Conservation (phyloP, 2,329 filamentous ascomycete genomes). For the Venturia carpophila region DNA sequence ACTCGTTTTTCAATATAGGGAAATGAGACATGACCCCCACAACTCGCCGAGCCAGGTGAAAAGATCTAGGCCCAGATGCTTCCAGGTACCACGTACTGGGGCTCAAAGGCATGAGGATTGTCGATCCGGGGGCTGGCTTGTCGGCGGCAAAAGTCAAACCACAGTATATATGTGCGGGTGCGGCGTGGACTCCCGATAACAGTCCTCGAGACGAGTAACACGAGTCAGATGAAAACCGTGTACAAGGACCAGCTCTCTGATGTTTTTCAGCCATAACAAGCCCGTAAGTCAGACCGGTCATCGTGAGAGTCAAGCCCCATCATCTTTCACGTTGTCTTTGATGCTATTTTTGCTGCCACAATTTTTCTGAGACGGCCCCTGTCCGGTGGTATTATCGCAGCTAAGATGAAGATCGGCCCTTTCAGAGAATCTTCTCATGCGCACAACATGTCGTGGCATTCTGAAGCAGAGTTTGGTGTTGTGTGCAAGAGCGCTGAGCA, state of each 20-base stretch:
- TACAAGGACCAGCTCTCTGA: background rate
- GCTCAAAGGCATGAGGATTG: background rate
- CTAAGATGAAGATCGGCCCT: too few relatives aligned
- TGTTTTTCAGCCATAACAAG: background rate
- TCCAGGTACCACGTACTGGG: background rate
- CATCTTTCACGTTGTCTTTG: background rate
- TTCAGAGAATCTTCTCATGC: background rate
- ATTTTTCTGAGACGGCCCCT: background rate
- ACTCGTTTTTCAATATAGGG: background rate
- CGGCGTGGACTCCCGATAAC: background rate
- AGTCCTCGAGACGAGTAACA: background rate
- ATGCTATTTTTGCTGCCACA: background rate
- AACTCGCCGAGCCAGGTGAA: background rate
- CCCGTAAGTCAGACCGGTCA: background rate
- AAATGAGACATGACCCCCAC: background rate
- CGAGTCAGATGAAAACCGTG: constrained; percentile 1
- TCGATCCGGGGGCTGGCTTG: background rate
- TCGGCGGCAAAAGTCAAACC: constrained; percentile 1
- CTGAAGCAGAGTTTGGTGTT: background rate
- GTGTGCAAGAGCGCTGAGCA: background rate
- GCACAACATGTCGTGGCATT: background rate
- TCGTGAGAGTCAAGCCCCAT: background rate
- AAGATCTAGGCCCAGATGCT: background rate
- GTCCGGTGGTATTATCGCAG: too few relatives aligned
- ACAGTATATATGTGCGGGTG: background rate